A percentile compares a stretch with the other conserved stretches of the same genome.
Evolutionary conservation across 148 eudicot species (phyloP).

Genomic region (Nepenthes mirabilis): DNA sequence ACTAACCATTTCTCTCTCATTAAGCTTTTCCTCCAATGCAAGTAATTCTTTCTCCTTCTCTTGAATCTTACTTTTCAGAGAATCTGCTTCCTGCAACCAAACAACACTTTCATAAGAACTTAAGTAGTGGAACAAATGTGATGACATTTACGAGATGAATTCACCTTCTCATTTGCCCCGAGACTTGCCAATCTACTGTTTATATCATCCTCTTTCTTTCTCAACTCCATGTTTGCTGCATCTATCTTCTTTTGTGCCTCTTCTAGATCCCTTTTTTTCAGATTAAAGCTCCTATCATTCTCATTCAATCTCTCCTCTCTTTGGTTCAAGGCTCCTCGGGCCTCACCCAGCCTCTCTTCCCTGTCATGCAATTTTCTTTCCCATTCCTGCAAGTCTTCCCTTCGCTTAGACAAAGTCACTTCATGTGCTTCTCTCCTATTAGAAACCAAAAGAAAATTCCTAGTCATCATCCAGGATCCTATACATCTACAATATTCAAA

Average conservation of each 20-base stretch:
- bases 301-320: slow-evolving; percentile 87
- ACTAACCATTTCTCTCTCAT: slow-evolving; percentile 54
- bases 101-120: neutral
- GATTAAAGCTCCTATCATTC: slow-evolving; percentile 42
- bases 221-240: slow-evolving; percentile 37
- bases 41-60: slow-evolving; percentile 55
- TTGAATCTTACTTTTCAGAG: slow-evolving; percentile 34
- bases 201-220: slow-evolving; percentile 70
- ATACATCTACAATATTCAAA: neutral
- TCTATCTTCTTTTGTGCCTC: slow-evolving; percentile 65
- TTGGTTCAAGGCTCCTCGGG: slow-evolving; percentile 72
- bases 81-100: slow-evolving; percentile 55
- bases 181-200: slow-evolving; percentile 36
- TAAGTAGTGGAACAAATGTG: neutral
- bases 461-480: neutral
- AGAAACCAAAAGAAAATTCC: neutral
- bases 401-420: slow-evolving; percentile 47
- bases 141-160: neutral
- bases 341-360: slow-evolving; percentile 83
- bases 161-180: slow-evolving; percentile 65
- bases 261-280: slow-evolving; percentile 61
- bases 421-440: slow-evolving; percentile 66
- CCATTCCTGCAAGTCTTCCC: slow-evolving; percentile 91
- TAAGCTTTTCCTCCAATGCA: slow-evolving; percentile 54
- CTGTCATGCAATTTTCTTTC: slow-evolving; percentile 77